These are phyloP conservation scores for Calocera viscosa DNA, from an alignment of 768 basidiomycete genomes.

Conservation along the genomic window DNA sequence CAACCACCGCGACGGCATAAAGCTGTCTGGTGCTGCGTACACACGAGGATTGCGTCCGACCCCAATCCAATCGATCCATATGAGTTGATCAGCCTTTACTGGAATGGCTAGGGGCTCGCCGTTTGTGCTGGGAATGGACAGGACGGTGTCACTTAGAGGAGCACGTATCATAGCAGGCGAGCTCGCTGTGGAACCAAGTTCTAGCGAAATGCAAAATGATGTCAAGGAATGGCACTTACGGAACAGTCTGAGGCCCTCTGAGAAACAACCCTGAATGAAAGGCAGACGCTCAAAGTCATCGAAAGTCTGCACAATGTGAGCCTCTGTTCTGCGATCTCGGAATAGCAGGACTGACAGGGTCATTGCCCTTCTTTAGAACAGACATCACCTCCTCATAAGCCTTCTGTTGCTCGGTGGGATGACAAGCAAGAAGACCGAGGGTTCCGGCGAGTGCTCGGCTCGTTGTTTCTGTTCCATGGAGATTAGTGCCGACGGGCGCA, in stretches of 20 bases:
- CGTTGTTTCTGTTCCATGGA: slow-evolving; percentile 26
- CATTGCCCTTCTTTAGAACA: slow-evolving; percentile 19
- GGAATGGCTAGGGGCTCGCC: not conserved
- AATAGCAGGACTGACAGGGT: slow-evolving; percentile 16
- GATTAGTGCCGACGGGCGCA: not conserved
- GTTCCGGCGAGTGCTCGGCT: slow-evolving; percentile 27
- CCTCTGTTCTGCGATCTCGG: slow-evolving; percentile 9
- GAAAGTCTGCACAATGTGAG: not conserved
- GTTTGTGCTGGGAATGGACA: slow-evolving; percentile 14
- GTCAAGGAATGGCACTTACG: slow-evolving; percentile 20
- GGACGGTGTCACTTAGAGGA: slow-evolving; percentile 22
- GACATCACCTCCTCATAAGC: slow-evolving; percentile 24
- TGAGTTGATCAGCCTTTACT: not conserved
- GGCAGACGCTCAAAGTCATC: slow-evolving; percentile 25
- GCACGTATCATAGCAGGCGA: slow-evolving; percentile 26
- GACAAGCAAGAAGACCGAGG: slow-evolving; percentile 25
- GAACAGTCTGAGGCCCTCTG: slow-evolving; percentile 27
- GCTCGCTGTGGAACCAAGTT: slow-evolving; percentile 20
- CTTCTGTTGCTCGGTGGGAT: slow-evolving; percentile 27
- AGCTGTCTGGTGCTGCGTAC: slow-evolving; percentile 38
- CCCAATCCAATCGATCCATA: not conserved
- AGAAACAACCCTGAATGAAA: slow-evolving; percentile 23
- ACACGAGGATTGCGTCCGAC: slow-evolving; percentile 36
- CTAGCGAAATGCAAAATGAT: not conserved
- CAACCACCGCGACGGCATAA: slow-evolving; percentile 42